A percentile compares a stretch with the other conserved stretches of the same genome.
phyloP scores from a whole-genome alignment of 2,329 filamentous ascomycete genomes.

The Venturia nashicola region DNA sequence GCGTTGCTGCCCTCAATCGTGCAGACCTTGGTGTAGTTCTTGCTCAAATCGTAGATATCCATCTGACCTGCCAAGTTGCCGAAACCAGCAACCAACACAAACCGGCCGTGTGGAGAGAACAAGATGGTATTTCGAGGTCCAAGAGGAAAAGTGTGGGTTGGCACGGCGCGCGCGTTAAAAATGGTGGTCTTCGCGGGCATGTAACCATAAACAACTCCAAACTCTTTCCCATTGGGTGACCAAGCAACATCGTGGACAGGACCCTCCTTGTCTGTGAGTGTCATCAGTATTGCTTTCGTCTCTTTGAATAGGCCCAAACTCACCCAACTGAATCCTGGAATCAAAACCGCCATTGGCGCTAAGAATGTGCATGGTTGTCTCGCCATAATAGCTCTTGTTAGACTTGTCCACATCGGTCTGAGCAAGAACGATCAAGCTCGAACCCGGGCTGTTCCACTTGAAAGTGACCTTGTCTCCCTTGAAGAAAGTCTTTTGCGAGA shows the following conservation, averaged over 20 bases:
- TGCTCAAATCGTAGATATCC: constrained; percentile 92
- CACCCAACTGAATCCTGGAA: constrained; percentile 68
- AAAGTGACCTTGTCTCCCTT: constrained; percentile 98
- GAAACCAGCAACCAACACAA: constrained; percentile 89
- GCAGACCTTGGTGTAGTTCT: constrained; percentile 82
- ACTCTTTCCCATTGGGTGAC: constrained; percentile 96
- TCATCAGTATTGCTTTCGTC: constrained; percentile 1
- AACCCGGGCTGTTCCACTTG: constrained; percentile 93
- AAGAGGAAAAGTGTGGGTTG: constrained; percentile 75
- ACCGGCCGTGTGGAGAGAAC: constrained; percentile 88
- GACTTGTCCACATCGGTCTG: constrained; percentile 97
- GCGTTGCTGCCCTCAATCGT: constrained; percentile 94
- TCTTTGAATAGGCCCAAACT: constrained; percentile 13
- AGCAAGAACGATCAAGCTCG: constrained; percentile 82
- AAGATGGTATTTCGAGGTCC: constrained; percentile 86
- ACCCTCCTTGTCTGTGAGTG: constrained; percentile 69
- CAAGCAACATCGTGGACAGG: constrained; percentile 97
- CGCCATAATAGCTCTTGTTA: constrained; percentile 98
- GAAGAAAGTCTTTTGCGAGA: constrained; percentile 98
- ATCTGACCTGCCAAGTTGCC: constrained; percentile 96
- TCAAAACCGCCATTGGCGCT: constrained; percentile 88
- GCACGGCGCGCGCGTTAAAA: constrained; percentile 79
- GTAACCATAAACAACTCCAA: constrained; percentile 93
- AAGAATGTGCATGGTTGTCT: constrained; percentile 91
- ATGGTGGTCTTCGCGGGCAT: constrained; percentile 99